Evolutionary conservation across 164 flowering plant species (phyloP), one percentile per base, ranked within the genome.

Genomic region (Sextonia rubra): DNA sequence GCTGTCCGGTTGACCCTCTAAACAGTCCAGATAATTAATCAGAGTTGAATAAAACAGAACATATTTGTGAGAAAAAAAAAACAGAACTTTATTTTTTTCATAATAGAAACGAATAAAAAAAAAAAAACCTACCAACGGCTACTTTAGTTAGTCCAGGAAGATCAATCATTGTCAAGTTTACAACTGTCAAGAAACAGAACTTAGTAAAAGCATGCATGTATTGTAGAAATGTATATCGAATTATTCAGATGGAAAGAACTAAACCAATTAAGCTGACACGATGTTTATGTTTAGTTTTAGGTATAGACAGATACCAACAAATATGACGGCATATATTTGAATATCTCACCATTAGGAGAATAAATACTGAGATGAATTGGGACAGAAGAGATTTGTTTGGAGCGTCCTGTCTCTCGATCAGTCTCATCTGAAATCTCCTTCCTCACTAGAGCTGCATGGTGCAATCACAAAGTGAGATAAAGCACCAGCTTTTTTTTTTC

Each of bases 81-180:
- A 27, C 30, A 15, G 27, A 26, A 15, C 24, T 14, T 62, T 4
- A 17, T 23, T 27, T 12, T 62, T 11, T 23, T 14, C 65, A 37
- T 8, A 37, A 37, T 37, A 37, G 44, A 18, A 52, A 52, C 58
- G 5, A 20, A 20, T 52, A 18, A 18, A 75, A 26, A 44, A 18
- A 18, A 75, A 26, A 44, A 11, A 49, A 82, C 98, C 83, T 76
- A 96, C 99, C 99, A 75, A 96, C 91, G 73, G 99, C 99, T 30
- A 96, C 98, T 86, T 96, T 96, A 70, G 99, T 96, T 68, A 96
- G 97, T 37, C 99, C 99, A 74, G 99, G 99, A 85, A 96, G 99
- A 89, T 96, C 99, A 72, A 96, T 77, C 80, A 96, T 73, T 5
- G 99, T 96, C 88, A 96, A 82, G 80, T 96, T 96, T 69, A 96